Conservation (phyloP, 495 filamentous ascomycete species). For the Cercophora newfieldiana region DNA sequence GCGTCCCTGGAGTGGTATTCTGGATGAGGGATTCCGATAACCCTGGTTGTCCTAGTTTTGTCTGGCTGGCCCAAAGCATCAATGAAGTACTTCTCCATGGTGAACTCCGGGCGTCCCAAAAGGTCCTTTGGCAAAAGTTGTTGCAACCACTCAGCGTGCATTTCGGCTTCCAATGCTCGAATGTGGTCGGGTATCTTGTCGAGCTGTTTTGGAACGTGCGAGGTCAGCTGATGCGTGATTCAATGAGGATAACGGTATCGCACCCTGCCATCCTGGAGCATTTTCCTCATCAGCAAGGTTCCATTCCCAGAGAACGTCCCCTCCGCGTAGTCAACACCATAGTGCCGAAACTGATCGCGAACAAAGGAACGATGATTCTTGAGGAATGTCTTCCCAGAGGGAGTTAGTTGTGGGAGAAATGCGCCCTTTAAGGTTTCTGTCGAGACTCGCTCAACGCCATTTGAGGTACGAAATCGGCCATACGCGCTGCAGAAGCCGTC, state of each 20-base stretch:
- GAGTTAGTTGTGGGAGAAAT: not conserved
- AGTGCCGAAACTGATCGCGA: not conserved
- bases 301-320: slow-evolving; percentile 2
- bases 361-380: not conserved
- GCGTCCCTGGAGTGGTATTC: no score
- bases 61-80: not conserved
- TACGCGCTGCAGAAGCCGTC: not conserved
- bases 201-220: not conserved
- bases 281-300: not conserved
- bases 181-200: slow-evolving; percentile 1
- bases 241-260: not conserved
- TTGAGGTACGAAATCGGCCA: not conserved
- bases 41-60: not conserved
- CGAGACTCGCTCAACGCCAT: not conserved
- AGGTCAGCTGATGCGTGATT: not conserved
- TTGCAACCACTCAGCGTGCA: slow-evolving; percentile 13
- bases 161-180: not conserved
- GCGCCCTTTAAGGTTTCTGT: not conserved
- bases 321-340: slow-evolving; percentile 1
- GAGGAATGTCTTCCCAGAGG: not conserved
- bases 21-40: no score
- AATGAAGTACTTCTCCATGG: slow-evolving; percentile 8
- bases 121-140: not conserved
- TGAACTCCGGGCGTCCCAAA: not conserved
- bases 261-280: slow-evolving; percentile 6